phyloP scores from a whole-genome alignment of 495 filamentous ascomycete genomes.

The Cryomyces minteri region DNA sequence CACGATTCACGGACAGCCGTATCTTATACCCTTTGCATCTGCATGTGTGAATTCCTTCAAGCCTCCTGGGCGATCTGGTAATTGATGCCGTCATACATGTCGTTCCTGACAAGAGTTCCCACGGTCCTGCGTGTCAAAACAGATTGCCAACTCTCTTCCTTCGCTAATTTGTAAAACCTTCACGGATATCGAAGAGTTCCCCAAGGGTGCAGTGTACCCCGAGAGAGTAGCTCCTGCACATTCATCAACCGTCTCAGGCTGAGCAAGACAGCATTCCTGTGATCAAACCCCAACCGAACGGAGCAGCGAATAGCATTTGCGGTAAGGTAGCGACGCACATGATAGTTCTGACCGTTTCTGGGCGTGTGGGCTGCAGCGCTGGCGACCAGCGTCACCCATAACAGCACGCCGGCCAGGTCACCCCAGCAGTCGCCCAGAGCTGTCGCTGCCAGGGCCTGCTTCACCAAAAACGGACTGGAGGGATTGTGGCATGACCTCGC shows the following conservation, averaged over 20 bases:
- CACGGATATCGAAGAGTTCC: too few relatives aligned
- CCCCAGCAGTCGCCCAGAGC: conserved; percentile 11
- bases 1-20: not conserved
- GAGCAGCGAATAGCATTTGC: conserved; percentile 12
- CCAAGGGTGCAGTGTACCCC: too few relatives aligned
- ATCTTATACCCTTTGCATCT: not conserved
- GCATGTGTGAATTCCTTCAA: not conserved
- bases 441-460: conserved; percentile 2
- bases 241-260: conserved; percentile 9
- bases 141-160: too few relatives aligned
- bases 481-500: too few relatives aligned
- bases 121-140: too few relatives aligned
- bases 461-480: too few relatives aligned
- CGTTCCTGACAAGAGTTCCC: too few relatives aligned
- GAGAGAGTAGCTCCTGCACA: conserved; percentile 2
- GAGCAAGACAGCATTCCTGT: conserved; percentile 8
- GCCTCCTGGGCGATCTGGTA: not conserved
- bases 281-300: conserved; percentile 17
- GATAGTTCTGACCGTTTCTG: too few relatives aligned
- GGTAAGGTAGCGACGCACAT: conserved; percentile 11
- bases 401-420: conserved; percentile 16
- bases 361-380: conserved; percentile 11
- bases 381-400: conserved; percentile 14
- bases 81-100: too few relatives aligned
- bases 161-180: too few relatives aligned